Evolutionary conservation across 257 asterid genomes (phyloP).

Genomic region (Solanum virginianum): DNA sequence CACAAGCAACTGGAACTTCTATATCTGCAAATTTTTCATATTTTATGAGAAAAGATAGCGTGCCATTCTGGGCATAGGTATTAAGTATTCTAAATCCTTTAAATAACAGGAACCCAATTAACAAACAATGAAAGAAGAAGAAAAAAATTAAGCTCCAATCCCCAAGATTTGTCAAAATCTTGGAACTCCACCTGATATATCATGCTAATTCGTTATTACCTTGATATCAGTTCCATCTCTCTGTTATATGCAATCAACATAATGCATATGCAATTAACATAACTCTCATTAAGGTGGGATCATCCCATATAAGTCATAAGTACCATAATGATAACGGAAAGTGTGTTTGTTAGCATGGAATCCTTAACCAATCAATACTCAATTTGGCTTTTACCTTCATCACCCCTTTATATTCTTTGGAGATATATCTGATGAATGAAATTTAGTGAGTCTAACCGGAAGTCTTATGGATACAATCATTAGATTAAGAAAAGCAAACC

Average conservation of each 20-base stretch:
- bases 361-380: background rate
- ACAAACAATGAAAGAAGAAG: background rate
- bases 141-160: background rate
- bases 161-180: background rate
- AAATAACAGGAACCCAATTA: background rate
- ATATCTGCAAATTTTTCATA: conserved; percentile 51
- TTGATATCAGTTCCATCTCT: background rate
- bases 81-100: background rate
- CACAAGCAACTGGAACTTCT: conserved; percentile 77
- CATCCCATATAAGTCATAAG: background rate
- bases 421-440: background rate
- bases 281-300: background rate
- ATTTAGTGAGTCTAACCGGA: background rate
- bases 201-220: background rate
- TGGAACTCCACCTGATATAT: background rate
- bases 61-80: background rate
- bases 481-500: background rate
- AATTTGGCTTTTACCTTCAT: background rate
- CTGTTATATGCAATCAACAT: background rate
- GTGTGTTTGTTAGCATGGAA: background rate
- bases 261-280: background rate
- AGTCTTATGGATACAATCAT: background rate
- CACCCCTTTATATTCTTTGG: background rate
- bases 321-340: background rate
- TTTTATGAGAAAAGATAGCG: conserved; percentile 1